phyloP scores from a whole-genome alignment of 1,139 yeast genomes.

The Yamadazyma kanchanaburiensis region DNA sequence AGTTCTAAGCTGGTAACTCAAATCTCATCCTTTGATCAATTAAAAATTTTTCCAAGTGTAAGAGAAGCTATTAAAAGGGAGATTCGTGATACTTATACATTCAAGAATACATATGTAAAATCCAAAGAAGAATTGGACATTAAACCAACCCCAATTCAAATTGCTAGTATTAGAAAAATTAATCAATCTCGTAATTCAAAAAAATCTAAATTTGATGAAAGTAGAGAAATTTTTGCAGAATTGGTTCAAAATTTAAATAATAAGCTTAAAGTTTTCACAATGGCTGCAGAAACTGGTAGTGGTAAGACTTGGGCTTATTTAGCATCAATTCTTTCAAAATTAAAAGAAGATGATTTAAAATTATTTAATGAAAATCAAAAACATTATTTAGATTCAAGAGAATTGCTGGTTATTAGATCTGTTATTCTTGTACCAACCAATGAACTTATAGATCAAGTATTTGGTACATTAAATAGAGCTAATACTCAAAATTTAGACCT shows the following conservation, averaged over 20 bases:
- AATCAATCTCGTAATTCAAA: constrained; percentile 28
- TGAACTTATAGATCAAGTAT: constrained; percentile 82
- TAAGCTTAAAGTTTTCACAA: constrained; percentile 60
- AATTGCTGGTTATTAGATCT: constrained; percentile 52
- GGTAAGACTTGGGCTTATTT: constrained; percentile 95
- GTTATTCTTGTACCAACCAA: constrained; percentile 83
- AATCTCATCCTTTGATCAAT: constrained; percentile 58
- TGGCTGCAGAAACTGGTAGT: constrained; percentile 96
- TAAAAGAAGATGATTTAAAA: constrained; percentile 52
- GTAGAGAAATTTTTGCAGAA: constrained; percentile 22
- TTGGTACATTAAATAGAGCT: constrained; percentile 45
- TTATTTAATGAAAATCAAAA: constrained; percentile 23
- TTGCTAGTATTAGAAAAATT: constrained; percentile 44
- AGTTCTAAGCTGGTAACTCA: constrained; percentile 37
- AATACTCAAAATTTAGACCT: constrained; percentile 22
- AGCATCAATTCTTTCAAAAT: constrained; percentile 66
- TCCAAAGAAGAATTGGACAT: constrained; percentile 29
- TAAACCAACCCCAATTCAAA: constrained; percentile 43
- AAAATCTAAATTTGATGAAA: constrained; percentile 20
- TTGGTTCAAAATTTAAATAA: constrained; percentile 29
- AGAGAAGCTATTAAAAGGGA: constrained; percentile 62
- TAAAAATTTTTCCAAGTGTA: constrained; percentile 66
- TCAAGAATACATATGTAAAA: constrained; percentile 32
- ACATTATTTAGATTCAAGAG: constrained; percentile 27
- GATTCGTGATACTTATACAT: constrained; percentile 47